A percentile compares a stretch with the other conserved stretches of the same genome.
These are phyloP conservation scores for Cercospora zeina DNA, from an alignment of 2,329 filamentous ascomycete genomes.

Conservation along the genomic window DNA sequence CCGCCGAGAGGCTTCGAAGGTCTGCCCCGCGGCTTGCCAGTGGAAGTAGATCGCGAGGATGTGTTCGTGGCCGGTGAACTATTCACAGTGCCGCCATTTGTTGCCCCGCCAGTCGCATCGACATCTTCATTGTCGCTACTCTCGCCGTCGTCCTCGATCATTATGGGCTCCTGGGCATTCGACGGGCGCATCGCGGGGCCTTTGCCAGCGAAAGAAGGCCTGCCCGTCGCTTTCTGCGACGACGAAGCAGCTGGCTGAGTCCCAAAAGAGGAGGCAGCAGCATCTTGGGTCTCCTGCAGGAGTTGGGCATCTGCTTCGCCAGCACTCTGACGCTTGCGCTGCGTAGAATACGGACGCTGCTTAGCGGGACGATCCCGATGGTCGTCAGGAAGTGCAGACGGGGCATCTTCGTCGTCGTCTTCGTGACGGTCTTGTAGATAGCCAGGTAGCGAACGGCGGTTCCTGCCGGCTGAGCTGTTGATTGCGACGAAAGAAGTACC, in stretches of 20 bases:
- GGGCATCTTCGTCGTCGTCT: constrained; percentile 44
- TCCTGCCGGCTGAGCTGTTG: constrained; percentile 19
- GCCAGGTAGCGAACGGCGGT: constrained; percentile 34
- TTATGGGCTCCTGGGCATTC: constrained; percentile 37
- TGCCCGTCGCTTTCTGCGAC: constrained; percentile 2
- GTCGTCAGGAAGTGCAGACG: constrained; percentile 47
- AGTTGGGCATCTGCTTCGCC: constrained; percentile 21
- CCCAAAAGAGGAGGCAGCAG: background rate
- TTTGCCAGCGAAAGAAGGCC: constrained; percentile 35
- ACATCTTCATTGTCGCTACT: constrained; percentile 29
- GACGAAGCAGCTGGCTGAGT: constrained; percentile 10
- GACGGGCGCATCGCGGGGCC: constrained; percentile 37
- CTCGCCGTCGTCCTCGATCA: constrained; percentile 38
- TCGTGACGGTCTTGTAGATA: constrained; percentile 48
- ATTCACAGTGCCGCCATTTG: constrained; percentile 18
- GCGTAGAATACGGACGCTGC: constrained; percentile 8
- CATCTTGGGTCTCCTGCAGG: constrained; percentile 21
- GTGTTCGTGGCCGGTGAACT: constrained; percentile 3
- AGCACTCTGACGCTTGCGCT: constrained; percentile 12
- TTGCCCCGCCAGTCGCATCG: constrained; percentile 63
- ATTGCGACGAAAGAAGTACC: constrained; percentile 25
- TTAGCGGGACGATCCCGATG: constrained; percentile 42
- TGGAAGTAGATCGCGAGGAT: constrained; percentile 8
- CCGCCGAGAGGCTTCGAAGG: constrained; percentile 13
- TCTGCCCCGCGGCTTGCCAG: constrained; percentile 20